Evolutionary conservation across 805 yeast genomes (phyloP).

Genomic region (Candida andamanensis): DNA sequence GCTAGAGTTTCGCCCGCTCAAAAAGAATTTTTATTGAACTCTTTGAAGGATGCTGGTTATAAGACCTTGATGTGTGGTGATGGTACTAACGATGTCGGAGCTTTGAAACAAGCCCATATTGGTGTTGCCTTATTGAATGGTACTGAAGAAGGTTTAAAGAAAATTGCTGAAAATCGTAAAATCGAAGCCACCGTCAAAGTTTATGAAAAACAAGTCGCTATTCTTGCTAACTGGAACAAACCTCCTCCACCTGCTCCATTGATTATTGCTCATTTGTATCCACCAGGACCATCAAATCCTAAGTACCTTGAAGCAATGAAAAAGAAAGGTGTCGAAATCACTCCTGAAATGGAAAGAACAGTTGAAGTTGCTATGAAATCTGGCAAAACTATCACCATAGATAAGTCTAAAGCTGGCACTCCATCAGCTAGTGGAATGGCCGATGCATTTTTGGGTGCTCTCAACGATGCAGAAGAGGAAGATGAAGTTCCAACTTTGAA

Average conservation of each 20-base stretch:
- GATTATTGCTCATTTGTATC: constrained; percentile 88
- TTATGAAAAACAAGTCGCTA: constrained; percentile 78
- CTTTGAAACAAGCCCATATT: constrained; percentile 95
- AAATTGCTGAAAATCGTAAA: constrained; percentile 75
- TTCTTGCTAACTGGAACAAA: constrained; percentile 77
- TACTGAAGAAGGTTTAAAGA: constrained; percentile 89
- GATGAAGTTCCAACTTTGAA: constrained; percentile 91
- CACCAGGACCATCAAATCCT: constrained; percentile 93
- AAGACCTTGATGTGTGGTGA: constrained; percentile 98
- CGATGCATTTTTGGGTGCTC: constrained; percentile 55
- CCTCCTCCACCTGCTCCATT: constrained; percentile 82
- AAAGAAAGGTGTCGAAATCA: constrained; percentile 72
- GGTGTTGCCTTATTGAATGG: constrained; percentile 98
- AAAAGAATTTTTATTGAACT: constrained; percentile 83
- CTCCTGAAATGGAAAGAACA: constrained; percentile 63
- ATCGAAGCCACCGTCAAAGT: constrained; percentile 58
- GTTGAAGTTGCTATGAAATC: constrained; percentile 49
- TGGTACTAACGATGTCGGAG: constrained; percentile 99
- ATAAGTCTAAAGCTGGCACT: constrained; percentile 22
- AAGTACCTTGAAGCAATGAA: constrained; percentile 81
- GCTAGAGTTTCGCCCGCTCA: constrained; percentile 97
- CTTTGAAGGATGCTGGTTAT: constrained; percentile 83
- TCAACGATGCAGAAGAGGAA: constrained; percentile 54
- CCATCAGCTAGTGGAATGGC: constrained; percentile 36
- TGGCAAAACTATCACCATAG: constrained; percentile 17